Evolutionary conservation across 2,329 filamentous ascomycete species (phyloP).

Genomic region (Fusarium sacchari): DNA sequence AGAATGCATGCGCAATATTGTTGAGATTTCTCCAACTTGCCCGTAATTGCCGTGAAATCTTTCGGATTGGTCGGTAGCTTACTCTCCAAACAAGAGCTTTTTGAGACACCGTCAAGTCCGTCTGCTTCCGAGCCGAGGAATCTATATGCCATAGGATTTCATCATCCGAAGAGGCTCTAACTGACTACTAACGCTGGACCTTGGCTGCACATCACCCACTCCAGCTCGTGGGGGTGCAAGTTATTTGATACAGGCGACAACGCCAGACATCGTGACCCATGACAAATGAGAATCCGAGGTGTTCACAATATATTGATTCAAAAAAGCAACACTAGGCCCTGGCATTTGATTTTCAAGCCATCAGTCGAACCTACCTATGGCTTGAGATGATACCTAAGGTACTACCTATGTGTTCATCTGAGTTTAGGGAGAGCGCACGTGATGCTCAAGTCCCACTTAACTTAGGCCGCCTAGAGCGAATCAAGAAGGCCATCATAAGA

Average conservation of each 20-base stretch:
- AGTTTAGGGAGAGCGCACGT: not conserved
- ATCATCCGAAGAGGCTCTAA: not conserved
- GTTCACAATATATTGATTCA: not conserved
- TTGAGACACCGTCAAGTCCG: not conserved
- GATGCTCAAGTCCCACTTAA: not conserved
- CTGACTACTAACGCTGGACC: not conserved
- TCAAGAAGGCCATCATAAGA: slow-evolving; percentile 15
- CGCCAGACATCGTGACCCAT: not conserved
- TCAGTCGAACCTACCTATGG: not conserved
- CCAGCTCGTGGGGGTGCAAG: not conserved
- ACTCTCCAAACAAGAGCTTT: not conserved
- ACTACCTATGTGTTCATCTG: not conserved
- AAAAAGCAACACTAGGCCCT: not conserved
- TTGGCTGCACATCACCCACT: not conserved
- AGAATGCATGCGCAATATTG: not conserved
- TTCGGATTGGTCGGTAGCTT: not conserved
- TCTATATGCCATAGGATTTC: not conserved
- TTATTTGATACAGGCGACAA: not conserved
- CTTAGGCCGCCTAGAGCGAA: slow-evolving; percentile 19
- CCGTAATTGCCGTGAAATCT: not conserved
- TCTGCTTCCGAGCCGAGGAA: not conserved
- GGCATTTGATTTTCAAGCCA: not conserved
- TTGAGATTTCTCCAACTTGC: not conserved
- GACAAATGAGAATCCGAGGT: not conserved
- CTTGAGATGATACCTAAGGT: not conserved